phyloP scores from a whole-genome alignment of 2,329 filamentous ascomycete species.

The Trichoderma pleuroti region DNA sequence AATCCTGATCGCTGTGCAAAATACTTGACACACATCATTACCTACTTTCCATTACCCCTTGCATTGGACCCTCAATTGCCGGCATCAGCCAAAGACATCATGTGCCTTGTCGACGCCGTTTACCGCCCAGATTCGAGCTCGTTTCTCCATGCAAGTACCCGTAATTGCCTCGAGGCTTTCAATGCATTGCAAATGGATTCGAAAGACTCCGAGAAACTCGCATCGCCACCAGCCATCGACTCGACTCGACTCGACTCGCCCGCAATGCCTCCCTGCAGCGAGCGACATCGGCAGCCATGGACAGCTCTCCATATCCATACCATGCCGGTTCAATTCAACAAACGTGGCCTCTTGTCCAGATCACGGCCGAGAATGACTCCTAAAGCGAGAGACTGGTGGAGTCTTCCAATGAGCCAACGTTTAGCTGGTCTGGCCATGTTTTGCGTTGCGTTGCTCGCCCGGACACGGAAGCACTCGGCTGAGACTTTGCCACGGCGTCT shows the following conservation, averaged over 20 bases:
- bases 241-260: neutral
- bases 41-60: neutral
- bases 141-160: neutral
- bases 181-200: neutral
- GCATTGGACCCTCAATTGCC: neutral
- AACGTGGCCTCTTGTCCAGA: neutral
- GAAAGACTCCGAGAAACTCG: neutral
- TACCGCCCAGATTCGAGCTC: neutral
- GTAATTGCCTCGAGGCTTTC: neutral
- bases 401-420: neutral
- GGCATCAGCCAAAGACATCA: neutral
- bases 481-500: constrained; percentile 7
- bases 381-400: neutral
- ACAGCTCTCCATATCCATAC: neutral
- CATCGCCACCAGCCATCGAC: neutral
- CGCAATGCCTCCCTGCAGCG: neutral
- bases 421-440: neutral
- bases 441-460: neutral
- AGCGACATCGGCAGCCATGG: neutral
- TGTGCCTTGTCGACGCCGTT: neutral
- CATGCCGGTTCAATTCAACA: neutral
- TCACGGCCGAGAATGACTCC: neutral
- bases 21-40: neutral
- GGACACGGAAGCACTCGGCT: constrained; percentile 9
- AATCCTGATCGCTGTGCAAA: neutral